Evolutionary conservation across 371 early-diverging fungal species (phyloP), one percentile per base, ranked within the genome.

Genomic region (Paraphysoderma sedebokerense): DNA sequence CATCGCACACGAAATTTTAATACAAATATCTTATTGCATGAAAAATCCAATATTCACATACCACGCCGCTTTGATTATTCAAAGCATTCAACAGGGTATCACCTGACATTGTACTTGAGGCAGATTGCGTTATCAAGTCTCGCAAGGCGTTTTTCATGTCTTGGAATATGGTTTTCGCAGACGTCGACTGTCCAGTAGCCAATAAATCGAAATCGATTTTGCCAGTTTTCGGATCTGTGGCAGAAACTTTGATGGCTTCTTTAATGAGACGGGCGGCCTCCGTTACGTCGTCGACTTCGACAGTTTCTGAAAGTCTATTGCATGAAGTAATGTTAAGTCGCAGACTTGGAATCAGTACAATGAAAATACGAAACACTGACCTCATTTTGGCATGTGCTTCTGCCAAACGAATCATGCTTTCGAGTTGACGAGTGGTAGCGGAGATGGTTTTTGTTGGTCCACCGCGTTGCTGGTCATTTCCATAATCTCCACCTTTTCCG

Each of bases 381-480:
- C 85, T 72, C 91, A 98, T 87, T 54, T 78, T 76, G 47, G 99
- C 99, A 56, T 95, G 93, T 2, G 99, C 99, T 61, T 99, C 99
- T 19, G 95, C 68, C 60, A 99, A 75, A 40, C 99, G 84, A 55
- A 99, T 93, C 82, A 99, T 83, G 22, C 89, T 87, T 72, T 99
- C 99, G 29, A 99, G 72, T 66, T 99, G 99, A 48, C 99, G 77
- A 2, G 99, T 98, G 0, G 99, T 99, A 1, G 97, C 97, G 15
- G 92, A 87, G 28, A 98, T 77, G 24, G 85, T 82, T 45, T 82
- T 85, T 20, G 75, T 80, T 17, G 60, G 53, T 35, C 65, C 39
- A 51, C 69, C 56, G 47, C 49, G 72, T 51, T 41, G 73, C 64
- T 40, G 44, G 9, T 52, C 39, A 53, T 72, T 58, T 6, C 38